phyloP scores from a whole-genome alignment of 164 flowering plant species.

The Chimonanthus salicifolius region DNA sequence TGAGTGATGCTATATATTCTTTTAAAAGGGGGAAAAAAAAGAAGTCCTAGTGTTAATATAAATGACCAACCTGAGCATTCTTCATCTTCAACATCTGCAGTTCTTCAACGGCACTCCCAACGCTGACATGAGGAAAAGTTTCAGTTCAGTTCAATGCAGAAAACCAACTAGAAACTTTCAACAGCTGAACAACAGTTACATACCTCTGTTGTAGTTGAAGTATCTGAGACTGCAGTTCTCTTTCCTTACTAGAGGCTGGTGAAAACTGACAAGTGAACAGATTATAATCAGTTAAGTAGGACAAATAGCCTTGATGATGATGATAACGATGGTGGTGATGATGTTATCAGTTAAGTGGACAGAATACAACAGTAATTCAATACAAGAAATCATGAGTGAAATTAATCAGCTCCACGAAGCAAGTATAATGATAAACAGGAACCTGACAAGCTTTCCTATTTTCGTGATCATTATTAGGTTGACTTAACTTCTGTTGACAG shows the following conservation, averaged over 20 bases:
- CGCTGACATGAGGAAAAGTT: conserved; percentile 19
- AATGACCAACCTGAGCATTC: conserved; percentile 31
- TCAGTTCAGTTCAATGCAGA: background rate
- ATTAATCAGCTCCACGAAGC: background rate
- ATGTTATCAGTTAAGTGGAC: too few species aligned
- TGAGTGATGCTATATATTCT: too few species aligned
- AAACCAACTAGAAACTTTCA: background rate
- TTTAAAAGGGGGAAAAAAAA: too few species aligned
- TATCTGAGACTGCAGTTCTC: conserved; percentile 38
- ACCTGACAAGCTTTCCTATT: too few species aligned
- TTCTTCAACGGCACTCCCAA: conserved; percentile 28
- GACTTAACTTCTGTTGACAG: too few species aligned
- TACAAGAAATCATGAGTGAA: background rate
- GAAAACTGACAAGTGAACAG: conserved; percentile 25
- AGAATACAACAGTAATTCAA: too few species aligned
- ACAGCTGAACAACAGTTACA: background rate
- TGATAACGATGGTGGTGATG: too few species aligned
- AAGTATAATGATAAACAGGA: background rate
- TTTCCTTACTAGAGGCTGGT: conserved; percentile 33
- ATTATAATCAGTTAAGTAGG: background rate
- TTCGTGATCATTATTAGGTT: too few species aligned
- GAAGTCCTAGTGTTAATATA: background rate
- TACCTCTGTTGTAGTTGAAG: conserved; percentile 54
- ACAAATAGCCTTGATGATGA: background rate
- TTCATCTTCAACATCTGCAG: conserved; percentile 28